Conservation (phyloP, 805 yeast genomes). For the Ogataea wickerhamii region DNA sequence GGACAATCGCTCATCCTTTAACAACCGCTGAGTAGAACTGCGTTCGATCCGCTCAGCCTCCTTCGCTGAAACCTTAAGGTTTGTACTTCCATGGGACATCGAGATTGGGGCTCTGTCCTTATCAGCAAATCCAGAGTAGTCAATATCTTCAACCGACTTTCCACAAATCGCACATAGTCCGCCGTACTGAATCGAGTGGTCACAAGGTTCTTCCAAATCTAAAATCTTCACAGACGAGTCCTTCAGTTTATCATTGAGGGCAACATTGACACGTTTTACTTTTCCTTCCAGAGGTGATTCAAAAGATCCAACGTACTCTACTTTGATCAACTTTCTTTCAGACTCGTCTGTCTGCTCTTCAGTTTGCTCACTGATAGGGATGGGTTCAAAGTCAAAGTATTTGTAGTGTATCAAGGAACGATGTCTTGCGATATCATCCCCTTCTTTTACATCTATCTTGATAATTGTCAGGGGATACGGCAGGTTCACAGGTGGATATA, state of each 20-base stretch:
- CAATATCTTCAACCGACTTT: conserved; percentile 65
- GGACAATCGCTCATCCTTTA: conserved; percentile 65
- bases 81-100: conserved; percentile 86
- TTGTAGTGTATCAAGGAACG: conserved; percentile 55
- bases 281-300: conserved; percentile 83
- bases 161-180: conserved; percentile 96
- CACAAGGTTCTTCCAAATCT: conserved; percentile 73
- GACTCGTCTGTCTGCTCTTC: conserved; percentile 36
- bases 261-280: conserved; percentile 47
- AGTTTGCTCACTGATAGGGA: conserved; percentile 44
- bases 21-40: conserved; percentile 55
- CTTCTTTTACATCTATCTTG: conserved; percentile 42
- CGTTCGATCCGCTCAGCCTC: conserved; percentile 87
- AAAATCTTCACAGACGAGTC: conserved; percentile 45
- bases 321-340: conserved; percentile 41
- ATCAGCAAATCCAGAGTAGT: conserved; percentile 66
- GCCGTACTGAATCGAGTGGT: conserved; percentile 90
- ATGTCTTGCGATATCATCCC: conserved; percentile 48
- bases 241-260: conserved; percentile 58
- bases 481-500: conserved; percentile 56
- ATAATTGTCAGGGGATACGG: conserved; percentile 68
- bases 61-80: conserved; percentile 73
- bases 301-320: conserved; percentile 69
- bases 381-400: conserved; percentile 63
- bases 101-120: conserved; percentile 77